Base-by-base conservation (phyloP, 176 grass and related monocot species). In the Tillandsia fasciculata region DNA sequence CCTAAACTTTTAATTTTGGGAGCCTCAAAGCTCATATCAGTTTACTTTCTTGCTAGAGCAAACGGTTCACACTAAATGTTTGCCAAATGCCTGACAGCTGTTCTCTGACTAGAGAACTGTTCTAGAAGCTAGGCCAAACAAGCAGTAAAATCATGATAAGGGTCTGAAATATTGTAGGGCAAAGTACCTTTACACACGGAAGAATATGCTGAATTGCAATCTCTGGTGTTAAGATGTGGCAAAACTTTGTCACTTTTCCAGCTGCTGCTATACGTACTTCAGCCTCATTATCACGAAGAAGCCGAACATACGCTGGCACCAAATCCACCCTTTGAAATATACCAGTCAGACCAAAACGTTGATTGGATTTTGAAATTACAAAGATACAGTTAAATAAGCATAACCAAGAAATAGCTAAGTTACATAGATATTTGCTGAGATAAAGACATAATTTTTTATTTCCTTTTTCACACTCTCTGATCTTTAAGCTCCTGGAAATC, bases 201-300 rank as follows among this genome's bases (percentile, higher is more conserved):
- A 97, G 89, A 80, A 97, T 87, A 68, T 97, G 84, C 75, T 90
- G 81, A 24, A 92, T 83, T 78, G 86, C 83, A 83, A 83, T 67
- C 27, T 87, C 64, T 5, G 89, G 84, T 51, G 74, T 90, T 59
- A 97, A 75, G 71, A 97, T 92, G 15, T 81, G 76, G 48, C 89
- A 96, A 72, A 97, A 97, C 52, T 92, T 97, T 2, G 89, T 92
- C 80, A 97, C 93, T 78, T 97, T 97, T 50, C 89, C 93, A 26
- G 93, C 93, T 74, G 93, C 89, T 56, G 93, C 93, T 72, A 97
- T 97, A 20, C 93, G 81, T 71, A 97, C 93, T 78, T 97, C 93
- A 80, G 93, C 83, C 74, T 97, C 93, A 70, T 97, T 97, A 76
- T 97, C 93, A 81, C 86, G 84, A 65, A 97, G 88, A 70, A 97